A percentile compares a stretch with the other conserved stretches of the same genome.
phyloP scores from a whole-genome alignment of 108 stramenopile genomes.

The Cyclotella choctawhatcheeana region DNA sequence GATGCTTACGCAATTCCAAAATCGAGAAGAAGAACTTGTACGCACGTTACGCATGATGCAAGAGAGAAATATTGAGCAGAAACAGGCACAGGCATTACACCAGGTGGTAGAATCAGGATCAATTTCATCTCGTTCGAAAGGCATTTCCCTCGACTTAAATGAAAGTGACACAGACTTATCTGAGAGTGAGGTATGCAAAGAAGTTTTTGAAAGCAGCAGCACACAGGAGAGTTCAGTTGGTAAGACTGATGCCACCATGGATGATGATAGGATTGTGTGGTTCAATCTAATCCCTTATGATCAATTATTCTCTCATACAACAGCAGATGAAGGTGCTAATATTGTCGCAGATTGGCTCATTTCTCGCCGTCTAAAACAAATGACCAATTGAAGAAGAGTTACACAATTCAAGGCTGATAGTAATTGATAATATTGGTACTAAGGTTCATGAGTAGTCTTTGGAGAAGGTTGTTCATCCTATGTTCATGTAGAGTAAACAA shows the following conservation, averaged over 20 bases:
- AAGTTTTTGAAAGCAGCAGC: not conserved
- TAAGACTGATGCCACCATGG: too few species aligned
- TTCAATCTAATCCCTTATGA: not conserved
- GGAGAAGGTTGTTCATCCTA: too few species aligned
- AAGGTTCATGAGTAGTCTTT: too few species aligned
- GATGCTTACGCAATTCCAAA: slow-evolving; percentile 57
- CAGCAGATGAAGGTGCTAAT: not conserved
- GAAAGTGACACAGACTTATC: not conserved
- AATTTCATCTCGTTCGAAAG: too few species aligned
- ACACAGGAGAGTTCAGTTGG: not conserved
- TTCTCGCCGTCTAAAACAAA: not conserved
- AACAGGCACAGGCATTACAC: not conserved
- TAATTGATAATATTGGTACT: too few species aligned
- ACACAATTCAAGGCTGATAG: too few species aligned
- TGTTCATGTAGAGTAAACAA: too few species aligned
- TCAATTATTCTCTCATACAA: not conserved
- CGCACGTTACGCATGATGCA: slow-evolving; percentile 57
- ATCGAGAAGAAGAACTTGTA: slow-evolving; percentile 52
- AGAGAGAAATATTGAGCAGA: slow-evolving; percentile 36
- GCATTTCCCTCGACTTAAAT: too few species aligned
- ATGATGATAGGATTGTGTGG: not conserved
- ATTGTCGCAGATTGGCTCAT: not conserved
- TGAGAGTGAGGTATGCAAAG: not conserved
- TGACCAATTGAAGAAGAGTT: not conserved
- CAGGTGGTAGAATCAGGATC: too few species aligned